Conservation (phyloP, 495 filamentous ascomycete species). For the Cercophora newfieldiana region DNA sequence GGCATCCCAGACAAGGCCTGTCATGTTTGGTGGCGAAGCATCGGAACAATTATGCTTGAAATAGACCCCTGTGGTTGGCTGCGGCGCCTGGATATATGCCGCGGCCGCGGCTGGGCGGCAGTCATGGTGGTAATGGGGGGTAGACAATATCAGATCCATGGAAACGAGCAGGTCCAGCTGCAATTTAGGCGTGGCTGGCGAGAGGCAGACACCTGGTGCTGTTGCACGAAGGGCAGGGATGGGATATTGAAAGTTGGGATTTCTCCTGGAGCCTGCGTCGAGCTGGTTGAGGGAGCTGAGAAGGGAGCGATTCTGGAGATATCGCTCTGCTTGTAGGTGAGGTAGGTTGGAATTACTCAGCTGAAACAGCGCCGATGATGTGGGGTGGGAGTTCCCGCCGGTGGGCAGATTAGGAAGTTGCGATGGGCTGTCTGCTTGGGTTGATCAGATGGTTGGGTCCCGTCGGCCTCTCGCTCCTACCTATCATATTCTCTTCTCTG, state of each 20-base stretch:
- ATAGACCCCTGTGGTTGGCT: slow-evolving; percentile 15
- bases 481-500: neutral
- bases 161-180: neutral
- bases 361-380: neutral
- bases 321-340: neutral
- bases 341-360: neutral
- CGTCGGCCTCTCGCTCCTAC: neutral
- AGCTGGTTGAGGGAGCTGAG: neutral
- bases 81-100: slow-evolving; percentile 6
- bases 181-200: slow-evolving; percentile 4
- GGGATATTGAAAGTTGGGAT: neutral
- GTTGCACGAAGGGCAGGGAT: neutral
- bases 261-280: neutral
- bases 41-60: neutral
- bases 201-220: neutral
- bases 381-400: neutral
- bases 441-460: neutral
- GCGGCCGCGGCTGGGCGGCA: neutral
- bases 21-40: neutral
- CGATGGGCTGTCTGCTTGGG: neutral
- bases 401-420: neutral
- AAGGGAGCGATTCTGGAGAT: neutral
- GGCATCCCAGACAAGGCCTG: too few relatives aligned
- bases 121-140: neutral
- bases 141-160: neutral